phyloP scores from a whole-genome alignment of 2,329 filamentous ascomycete species.

The Cladosporium sp. region DNA sequence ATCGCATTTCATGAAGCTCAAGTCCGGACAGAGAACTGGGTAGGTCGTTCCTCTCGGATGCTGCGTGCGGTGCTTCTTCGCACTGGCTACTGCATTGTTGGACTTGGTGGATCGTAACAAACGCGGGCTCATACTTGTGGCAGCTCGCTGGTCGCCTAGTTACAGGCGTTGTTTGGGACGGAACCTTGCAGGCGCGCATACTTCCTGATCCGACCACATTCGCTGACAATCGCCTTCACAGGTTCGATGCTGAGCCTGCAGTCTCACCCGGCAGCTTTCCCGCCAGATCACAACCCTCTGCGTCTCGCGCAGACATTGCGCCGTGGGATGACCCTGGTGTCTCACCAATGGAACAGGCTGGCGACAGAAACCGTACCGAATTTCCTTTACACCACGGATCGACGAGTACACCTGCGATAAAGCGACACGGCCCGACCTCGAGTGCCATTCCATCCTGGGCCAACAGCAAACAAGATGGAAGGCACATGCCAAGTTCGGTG shows the following conservation, averaged over 20 bases:
- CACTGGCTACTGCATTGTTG: not conserved
- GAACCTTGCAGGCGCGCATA: conserved; percentile 30
- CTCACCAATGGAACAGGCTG: conserved; percentile 23
- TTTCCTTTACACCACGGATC: conserved; percentile 50
- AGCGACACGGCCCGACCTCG: conserved; percentile 52
- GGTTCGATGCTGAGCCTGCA: conserved; percentile 48
- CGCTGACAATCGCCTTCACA: conserved; percentile 35
- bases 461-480: conserved; percentile 33
- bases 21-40: conserved; percentile 49
- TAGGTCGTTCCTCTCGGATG: conserved; percentile 39
- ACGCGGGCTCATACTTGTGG: not conserved
- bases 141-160: not conserved
- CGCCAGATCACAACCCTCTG: conserved; percentile 42
- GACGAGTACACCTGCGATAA: conserved; percentile 38
- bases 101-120: not conserved
- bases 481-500: conserved; percentile 45
- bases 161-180: conserved; percentile 9
- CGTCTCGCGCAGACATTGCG: conserved; percentile 49
- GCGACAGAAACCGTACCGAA: conserved; percentile 45
- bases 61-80: not conserved
- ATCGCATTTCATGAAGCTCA: conserved; percentile 21
- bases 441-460: conserved; percentile 53
- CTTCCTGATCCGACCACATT: conserved; percentile 19
- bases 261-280: conserved; percentile 42
- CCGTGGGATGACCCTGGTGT: conserved; percentile 50